Conservation (phyloP, 23 red algal genomes). For the Porphyridium purpureum region DNA sequence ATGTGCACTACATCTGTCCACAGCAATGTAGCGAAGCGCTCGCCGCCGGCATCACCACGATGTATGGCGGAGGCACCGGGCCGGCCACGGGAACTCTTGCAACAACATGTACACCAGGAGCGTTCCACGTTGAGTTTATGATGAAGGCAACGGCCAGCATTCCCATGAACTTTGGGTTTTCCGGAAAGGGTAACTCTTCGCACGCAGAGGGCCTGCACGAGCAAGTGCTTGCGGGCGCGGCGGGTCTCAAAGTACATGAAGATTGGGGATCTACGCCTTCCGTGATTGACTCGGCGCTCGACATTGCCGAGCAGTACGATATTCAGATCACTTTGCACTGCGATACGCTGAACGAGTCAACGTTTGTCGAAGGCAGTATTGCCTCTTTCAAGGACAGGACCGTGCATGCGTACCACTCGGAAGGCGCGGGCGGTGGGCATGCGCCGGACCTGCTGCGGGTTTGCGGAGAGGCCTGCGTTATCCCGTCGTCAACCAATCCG, state of each 20-base stretch:
- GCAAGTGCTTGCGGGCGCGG: slow-evolving; percentile 1
- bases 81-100: slow-evolving; percentile 3
- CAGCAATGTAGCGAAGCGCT: background rate
- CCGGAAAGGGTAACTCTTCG: slow-evolving; percentile 1
- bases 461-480: background rate
- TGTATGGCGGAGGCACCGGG: slow-evolving; percentile 3
- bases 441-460: slow-evolving; percentile 1
- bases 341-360: slow-evolving; percentile 3
- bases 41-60: background rate
- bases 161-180: slow-evolving; percentile 5
- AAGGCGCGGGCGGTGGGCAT: slow-evolving; percentile 7
- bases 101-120: slow-evolving; percentile 6
- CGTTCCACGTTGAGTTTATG: background rate
- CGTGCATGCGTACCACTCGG: slow-evolving; percentile 1
- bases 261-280: slow-evolving; percentile 7
- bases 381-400: slow-evolving; percentile 1
- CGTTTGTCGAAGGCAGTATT: slow-evolving; percentile 4
- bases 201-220: background rate
- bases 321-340: slow-evolving; percentile 3
- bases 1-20: slow-evolving; percentile 9
- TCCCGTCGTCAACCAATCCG: slow-evolving; percentile 4
- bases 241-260: slow-evolving; percentile 4
- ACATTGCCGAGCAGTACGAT: slow-evolving; percentile 23
- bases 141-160: background rate
- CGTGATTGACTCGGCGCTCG: slow-evolving; percentile 25